Evolutionary conservation across 306 rosid species (phyloP), one percentile per base, ranked within the genome.

Genomic region (Prunus fruticosa): DNA sequence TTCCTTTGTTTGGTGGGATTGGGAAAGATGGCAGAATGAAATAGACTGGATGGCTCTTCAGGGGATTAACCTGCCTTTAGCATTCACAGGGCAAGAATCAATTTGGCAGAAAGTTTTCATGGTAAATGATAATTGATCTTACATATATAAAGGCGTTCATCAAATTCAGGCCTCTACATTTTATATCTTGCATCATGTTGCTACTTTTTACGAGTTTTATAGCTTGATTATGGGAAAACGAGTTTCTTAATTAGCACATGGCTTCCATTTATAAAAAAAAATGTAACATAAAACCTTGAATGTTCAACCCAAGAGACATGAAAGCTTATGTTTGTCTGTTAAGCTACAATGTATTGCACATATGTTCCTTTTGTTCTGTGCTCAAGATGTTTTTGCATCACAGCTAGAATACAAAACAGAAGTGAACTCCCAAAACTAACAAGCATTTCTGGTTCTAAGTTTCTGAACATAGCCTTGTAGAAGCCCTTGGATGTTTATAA

Each of bases 11-110:
- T 94, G 98, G 98, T 95, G 98, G 98, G 96, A 95, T 75, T 92
- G 98, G 98, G 88, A 85, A 84, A 92, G 95, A 89, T 95, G 97
- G 97, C 96, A 95, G 85, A 89, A 90, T 84, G 98, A 92, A 89
- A 80, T 92, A 81, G 98, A 95, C 72, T 95, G 98, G 97, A 95
- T 92, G 98, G 97, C 93, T 79, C 97, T 92, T 88, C 98, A 92
- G 66, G 98, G 98, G 74, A 84, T 92, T 70, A 95, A 95, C 88
- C 87, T 95, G 22, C 98, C 98, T 58, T 88, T 95, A 80, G 98
- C 98, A 81, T 90, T 95, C 81, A 89, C 91, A 0, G 97, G 98
- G 63, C 98, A 95, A 88, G 98, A 92, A 83, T 74, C 97, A 46
- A 92, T 95, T 82, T 95, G 98, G 97, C 93, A 87, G 74, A 89